Conservation (phyloP, 192 early-diverging fungal genomes). For the Backusella tuberculispora region DNA sequence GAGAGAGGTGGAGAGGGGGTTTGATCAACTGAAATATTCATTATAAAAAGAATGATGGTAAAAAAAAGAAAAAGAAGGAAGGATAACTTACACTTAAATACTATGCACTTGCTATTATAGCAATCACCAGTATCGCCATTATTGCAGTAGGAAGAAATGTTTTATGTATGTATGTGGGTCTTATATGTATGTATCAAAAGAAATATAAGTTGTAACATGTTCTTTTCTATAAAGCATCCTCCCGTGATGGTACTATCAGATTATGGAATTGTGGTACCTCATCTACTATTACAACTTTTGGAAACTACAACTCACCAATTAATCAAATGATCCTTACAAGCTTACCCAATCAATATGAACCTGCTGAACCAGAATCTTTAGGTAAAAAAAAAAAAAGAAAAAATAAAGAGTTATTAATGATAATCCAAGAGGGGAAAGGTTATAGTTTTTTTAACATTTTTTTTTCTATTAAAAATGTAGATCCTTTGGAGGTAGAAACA, state of each 20-base stretch:
- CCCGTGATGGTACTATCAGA: conserved; percentile 56
- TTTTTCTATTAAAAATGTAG: conserved; percentile 27
- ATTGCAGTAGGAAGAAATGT: conserved; percentile 69
- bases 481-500: conserved; percentile 51
- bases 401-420: neutral
- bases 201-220: neutral
- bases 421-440: neutral
- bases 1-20: too few species aligned
- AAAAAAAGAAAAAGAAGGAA: neutral
- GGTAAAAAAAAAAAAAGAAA: conserved; percentile 32
- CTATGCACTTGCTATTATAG: conserved; percentile 10
- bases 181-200: neutral
- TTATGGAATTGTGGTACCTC: conserved; percentile 65
- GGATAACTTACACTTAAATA: neutral
- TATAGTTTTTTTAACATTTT: neutral
- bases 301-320: conserved; percentile 28
- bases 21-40: too few species aligned
- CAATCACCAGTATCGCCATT: conserved; percentile 68
- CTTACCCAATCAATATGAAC: conserved; percentile 1
- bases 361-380: neutral
- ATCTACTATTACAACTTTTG: conserved; percentile 45
- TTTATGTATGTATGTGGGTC: conserved; percentile 50
- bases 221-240: conserved; percentile 44
- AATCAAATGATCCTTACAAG: conserved; percentile 43
- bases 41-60: too few species aligned